phyloP scores from a whole-genome alignment of 345 rosid species.

The Erysimum cheiranthoides region DNA sequence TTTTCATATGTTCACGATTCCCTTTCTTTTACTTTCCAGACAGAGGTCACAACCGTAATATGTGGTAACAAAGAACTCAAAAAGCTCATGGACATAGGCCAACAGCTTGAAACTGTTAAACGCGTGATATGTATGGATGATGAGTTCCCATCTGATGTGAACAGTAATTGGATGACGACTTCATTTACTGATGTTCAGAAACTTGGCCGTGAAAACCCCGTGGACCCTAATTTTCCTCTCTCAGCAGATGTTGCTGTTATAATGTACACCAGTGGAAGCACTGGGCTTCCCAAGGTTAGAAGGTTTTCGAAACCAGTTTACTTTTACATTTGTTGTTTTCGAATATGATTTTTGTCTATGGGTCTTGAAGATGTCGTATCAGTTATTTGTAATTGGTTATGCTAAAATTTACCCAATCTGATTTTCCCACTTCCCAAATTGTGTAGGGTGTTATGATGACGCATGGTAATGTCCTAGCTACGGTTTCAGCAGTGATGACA shows the following conservation, averaged over 20 bases:
- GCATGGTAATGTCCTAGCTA: slow-evolving; percentile 91
- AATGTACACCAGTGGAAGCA: slow-evolving; percentile 99
- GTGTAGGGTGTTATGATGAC: slow-evolving; percentile 99
- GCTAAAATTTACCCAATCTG: not conserved
- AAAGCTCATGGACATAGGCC: slow-evolving; percentile 77
- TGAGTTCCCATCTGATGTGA: slow-evolving; percentile 69
- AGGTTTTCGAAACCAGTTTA: slow-evolving; percentile 14
- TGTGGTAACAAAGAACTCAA: slow-evolving; percentile 89
- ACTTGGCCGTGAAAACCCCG: slow-evolving; percentile 74
- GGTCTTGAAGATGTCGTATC: not conserved
- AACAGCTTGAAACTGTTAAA: slow-evolving; percentile 91
- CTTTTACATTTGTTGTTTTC: slow-evolving; percentile 1
- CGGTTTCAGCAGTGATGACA: slow-evolving; percentile 90
- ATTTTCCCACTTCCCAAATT: slow-evolving; percentile 18
- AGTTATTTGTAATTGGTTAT: not conserved
- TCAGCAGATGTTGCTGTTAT: slow-evolving; percentile 89
- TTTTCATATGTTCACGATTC: slow-evolving; percentile 3
- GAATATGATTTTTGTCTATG: not conserved
- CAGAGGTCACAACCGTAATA: slow-evolving; percentile 91
- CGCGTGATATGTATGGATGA: slow-evolving; percentile 85
- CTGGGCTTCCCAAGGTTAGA: slow-evolving; percentile 95
- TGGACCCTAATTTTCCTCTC: slow-evolving; percentile 73
- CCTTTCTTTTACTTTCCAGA: slow-evolving; percentile 54
- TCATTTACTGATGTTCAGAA: slow-evolving; percentile 72
- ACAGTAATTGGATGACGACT: slow-evolving; percentile 61